Evolutionary conservation across 1,284 basidiomycete species (phyloP).

Genomic region (Heterobasidion irregulare): DNA sequence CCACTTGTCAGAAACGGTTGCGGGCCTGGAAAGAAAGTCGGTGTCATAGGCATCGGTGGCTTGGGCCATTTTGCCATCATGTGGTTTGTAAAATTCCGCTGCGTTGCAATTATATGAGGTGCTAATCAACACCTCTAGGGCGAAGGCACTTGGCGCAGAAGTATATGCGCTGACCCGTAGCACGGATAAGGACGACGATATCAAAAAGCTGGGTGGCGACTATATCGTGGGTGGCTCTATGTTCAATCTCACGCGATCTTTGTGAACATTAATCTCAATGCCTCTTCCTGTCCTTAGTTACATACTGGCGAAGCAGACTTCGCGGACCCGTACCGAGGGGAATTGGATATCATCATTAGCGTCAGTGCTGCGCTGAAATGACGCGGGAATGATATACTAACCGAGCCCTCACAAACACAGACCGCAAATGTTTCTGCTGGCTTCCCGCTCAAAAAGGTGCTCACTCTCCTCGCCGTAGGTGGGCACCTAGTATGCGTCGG

Average conservation of each 20-base stretch:
- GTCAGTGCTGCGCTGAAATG: not conserved
- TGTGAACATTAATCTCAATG: not conserved
- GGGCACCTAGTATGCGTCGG: not conserved
- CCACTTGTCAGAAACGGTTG: slow-evolving; percentile 54
- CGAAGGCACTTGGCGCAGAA: slow-evolving; percentile 29
- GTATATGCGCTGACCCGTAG: slow-evolving; percentile 65
- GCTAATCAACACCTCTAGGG: not conserved
- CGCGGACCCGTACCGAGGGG: not conserved
- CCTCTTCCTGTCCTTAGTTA: not conserved
- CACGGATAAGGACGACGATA: slow-evolving; percentile 43
- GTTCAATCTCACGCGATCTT: too few relatives aligned
- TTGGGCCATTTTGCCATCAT: slow-evolving; percentile 26
- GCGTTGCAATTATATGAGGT: not conserved
- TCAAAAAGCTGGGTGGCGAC: not conserved
- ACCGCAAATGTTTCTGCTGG: not conserved
- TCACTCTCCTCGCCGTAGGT: not conserved
- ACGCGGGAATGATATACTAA: not conserved
- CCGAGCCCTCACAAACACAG: not conserved
- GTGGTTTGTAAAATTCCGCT: not conserved
- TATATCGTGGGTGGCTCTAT: not conserved
- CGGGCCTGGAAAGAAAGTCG: slow-evolving; percentile 60
- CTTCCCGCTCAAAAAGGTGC: not conserved
- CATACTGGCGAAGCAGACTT: not conserved
- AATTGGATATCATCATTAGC: not conserved
- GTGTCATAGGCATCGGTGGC: slow-evolving; percentile 59